These are phyloP conservation scores for Chlamydomonas sphaeroides DNA, from an alignment of 139 green algal genomes.

Conservation along the genomic window DNA sequence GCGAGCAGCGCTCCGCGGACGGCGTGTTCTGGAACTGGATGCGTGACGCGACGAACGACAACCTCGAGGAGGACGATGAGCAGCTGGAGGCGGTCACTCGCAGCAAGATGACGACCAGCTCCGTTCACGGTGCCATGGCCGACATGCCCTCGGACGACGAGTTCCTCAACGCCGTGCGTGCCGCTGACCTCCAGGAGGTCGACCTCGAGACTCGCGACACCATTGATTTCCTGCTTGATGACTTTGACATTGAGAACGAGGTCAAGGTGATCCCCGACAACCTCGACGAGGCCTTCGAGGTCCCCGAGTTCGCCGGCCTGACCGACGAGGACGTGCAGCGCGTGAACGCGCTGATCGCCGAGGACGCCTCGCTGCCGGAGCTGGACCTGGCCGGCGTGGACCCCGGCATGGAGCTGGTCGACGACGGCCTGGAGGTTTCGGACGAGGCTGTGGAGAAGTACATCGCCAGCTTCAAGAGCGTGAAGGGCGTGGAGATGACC, in stretches of 20 bases:
- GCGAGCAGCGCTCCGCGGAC: background rate
- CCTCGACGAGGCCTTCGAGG: background rate
- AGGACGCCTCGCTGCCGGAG: constrained; percentile 29
- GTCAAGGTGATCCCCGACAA: constrained; percentile 29
- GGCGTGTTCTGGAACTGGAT: constrained; percentile 53
- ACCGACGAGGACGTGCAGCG: constrained; percentile 2
- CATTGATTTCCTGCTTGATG: constrained; percentile 50
- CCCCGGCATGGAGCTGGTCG: background rate
- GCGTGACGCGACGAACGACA: constrained; percentile 6
- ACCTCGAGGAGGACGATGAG: constrained; percentile 35
- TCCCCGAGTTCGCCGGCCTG: constrained; percentile 15
- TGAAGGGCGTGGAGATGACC: constrained; percentile 21
- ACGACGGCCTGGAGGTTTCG: constrained; percentile 19
- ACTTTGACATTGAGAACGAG: constrained; percentile 49
- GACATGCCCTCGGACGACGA: constrained; percentile 35
- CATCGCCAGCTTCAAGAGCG: constrained; percentile 24
- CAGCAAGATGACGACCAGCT: no score
- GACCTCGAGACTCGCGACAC: constrained; percentile 43
- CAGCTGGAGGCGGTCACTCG: background rate
- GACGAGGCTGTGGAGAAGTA: constrained; percentile 31
- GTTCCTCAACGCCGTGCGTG: constrained; percentile 28
- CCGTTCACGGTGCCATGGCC: constrained; percentile 2
- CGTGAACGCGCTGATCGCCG: constrained; percentile 29
- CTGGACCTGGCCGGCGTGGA: constrained; percentile 7
- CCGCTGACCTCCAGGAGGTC: constrained; percentile 38